Evolutionary conservation across 177 flowering plant genomes (phyloP).

Genomic region (Vitis hybrid): DNA sequence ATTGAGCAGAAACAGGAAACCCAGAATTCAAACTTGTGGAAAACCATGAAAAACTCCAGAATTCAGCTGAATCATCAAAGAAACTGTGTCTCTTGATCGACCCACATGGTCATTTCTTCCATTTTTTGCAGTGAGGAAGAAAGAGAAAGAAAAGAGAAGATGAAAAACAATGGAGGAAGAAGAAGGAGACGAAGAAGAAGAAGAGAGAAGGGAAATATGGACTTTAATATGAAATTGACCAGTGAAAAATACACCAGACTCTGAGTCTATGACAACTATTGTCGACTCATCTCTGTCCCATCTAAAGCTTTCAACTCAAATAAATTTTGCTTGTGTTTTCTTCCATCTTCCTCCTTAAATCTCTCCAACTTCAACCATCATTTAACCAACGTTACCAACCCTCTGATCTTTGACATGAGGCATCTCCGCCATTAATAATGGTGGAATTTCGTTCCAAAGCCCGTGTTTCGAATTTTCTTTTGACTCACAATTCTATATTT

Average conservation of each 20-base stretch:
- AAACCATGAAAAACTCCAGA: no score
- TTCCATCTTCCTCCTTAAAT: conserved; percentile 1
- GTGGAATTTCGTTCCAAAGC: no score
- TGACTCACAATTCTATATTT: no score
- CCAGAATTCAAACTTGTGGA: no score
- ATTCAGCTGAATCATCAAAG: not conserved
- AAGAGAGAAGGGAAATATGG: not conserved
- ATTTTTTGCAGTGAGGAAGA: not conserved
- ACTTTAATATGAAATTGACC: conserved; percentile 17
- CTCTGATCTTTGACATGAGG: not conserved
- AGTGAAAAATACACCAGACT: conserved; percentile 1
- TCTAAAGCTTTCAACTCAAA: conserved; percentile 21
- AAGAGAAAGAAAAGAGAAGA: not conserved
- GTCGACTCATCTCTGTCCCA: no score
- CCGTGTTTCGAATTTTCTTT: no score
- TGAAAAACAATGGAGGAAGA: not conserved
- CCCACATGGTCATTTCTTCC: no score
- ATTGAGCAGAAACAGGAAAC: no score
- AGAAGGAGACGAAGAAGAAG: not conserved
- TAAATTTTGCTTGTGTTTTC: conserved; percentile 2
- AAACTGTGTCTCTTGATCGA: not conserved
- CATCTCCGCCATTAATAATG: no score
- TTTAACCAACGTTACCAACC: not conserved
- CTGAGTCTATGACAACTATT: no score
- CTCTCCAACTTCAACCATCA: not conserved